phyloP scores from a whole-genome alignment of 2,329 filamentous ascomycete genomes.

The Pseudogymnoascus sp. region DNA sequence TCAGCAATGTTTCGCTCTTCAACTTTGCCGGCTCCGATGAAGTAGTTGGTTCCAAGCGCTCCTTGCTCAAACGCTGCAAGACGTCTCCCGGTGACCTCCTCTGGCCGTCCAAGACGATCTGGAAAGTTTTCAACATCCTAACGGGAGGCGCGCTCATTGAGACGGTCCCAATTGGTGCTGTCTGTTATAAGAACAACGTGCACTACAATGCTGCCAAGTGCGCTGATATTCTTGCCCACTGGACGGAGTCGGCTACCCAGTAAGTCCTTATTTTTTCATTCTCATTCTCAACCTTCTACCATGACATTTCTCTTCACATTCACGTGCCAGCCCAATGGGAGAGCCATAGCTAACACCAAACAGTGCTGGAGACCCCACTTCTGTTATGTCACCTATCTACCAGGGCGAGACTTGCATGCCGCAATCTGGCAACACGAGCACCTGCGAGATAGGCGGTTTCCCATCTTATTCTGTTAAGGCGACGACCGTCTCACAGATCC shows the following conservation, averaged over 20 bases:
- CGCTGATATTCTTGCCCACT: conserved; percentile 22
- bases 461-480: conserved; percentile 29
- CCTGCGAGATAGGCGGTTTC: conserved; percentile 2
- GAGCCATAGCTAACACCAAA: conserved; percentile 25
- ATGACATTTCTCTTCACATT: conserved; percentile 19
- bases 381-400: conserved; percentile 41
- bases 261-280: conserved; percentile 13
- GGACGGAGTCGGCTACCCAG: conserved; percentile 33
- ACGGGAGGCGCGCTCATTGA: conserved; percentile 36
- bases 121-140: conserved; percentile 40
- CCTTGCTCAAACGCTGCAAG: conserved; percentile 17
- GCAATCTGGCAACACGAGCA: conserved; percentile 14
- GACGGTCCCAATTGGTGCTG: conserved; percentile 14
- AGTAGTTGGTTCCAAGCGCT: background rate
- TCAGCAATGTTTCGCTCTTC: conserved; percentile 14
- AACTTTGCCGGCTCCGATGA: conserved; percentile 11
- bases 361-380: conserved; percentile 34
- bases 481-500: conserved; percentile 36
- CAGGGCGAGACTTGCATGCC: conserved; percentile 34
- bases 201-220: conserved; percentile 11
- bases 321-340: background rate
- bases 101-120: conserved; percentile 42
- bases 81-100: conserved; percentile 19
- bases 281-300: conserved; percentile 15
- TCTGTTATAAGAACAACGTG: conserved; percentile 12